These are phyloP conservation scores for Thielaviopsis ethacetica DNA, from an alignment of 2,329 filamentous ascomycete species.

Conservation along the genomic window DNA sequence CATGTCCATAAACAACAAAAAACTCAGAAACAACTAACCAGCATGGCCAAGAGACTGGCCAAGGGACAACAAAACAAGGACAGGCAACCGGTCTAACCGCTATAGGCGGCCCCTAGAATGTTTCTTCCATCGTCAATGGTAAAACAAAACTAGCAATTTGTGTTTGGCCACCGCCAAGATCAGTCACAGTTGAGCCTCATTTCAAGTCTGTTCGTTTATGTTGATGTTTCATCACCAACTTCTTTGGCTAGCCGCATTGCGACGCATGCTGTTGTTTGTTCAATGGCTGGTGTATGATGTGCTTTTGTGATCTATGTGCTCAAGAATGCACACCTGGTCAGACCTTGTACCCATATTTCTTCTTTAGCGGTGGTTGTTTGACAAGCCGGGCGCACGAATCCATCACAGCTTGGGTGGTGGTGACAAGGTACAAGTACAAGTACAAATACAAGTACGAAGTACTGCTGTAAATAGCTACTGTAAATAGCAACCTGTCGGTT, in stretches of 20 bases:
- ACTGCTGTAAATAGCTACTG: background rate
- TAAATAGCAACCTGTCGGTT: background rate
- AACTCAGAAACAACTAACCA: background rate
- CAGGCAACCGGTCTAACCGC: background rate
- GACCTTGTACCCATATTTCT: background rate
- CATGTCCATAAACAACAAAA: background rate
- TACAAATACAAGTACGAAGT: background rate
- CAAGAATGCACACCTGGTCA: background rate
- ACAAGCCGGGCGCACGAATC: background rate
- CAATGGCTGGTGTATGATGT: background rate
- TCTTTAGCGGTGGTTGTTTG: background rate
- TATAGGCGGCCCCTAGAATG: background rate
- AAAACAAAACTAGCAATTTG: background rate
- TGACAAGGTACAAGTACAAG: background rate
- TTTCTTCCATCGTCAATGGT: background rate
- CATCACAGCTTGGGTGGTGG: background rate
- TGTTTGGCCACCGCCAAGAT: background rate
- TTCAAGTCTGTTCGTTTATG: background rate
- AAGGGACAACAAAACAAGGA: background rate
- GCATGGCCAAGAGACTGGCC: background rate
- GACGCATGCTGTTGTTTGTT: background rate
- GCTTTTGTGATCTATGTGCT: background rate
- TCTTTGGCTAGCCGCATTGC: background rate
- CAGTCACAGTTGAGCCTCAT: background rate
- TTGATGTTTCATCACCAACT: background rate